These are phyloP conservation scores for Jacaranda copaia DNA, from an alignment of 257 asterid species.

Conservation along the genomic window DNA sequence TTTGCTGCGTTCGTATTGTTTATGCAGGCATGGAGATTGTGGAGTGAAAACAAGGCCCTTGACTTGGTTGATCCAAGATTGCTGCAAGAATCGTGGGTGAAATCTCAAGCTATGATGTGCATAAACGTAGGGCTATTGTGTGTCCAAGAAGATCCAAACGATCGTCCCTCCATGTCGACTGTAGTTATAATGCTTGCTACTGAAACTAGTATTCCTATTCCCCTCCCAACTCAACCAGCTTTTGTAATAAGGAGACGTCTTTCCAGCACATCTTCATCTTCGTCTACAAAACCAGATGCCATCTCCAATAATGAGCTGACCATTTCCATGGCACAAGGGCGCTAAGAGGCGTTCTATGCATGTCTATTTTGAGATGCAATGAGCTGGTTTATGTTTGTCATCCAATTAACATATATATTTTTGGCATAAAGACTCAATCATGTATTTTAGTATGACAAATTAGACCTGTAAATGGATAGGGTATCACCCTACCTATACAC, in stretches of 20 bases:
- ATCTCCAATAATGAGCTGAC: slow-evolving; percentile 31
- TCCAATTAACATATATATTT: background rate
- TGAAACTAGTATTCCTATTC: slow-evolving; percentile 28
- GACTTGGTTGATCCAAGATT: slow-evolving; percentile 31
- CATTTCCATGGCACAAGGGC: slow-evolving; percentile 36
- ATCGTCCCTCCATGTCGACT: slow-evolving; percentile 47
- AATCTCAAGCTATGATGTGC: slow-evolving; percentile 43
- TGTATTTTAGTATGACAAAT: too few species aligned
- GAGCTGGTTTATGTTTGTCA: background rate
- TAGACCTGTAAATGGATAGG: too few species aligned
- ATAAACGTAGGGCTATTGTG: slow-evolving; percentile 47
- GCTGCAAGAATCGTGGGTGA: slow-evolving; percentile 26
- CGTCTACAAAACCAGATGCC: slow-evolving; percentile 36
- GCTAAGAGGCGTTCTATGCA: slow-evolving; percentile 29
- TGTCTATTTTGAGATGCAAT: background rate
- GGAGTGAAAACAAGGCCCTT: slow-evolving; percentile 46
- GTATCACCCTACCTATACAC: too few species aligned
- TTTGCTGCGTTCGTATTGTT: background rate
- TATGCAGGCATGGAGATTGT: slow-evolving; percentile 44
- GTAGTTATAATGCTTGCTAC: slow-evolving; percentile 43
- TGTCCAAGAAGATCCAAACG: slow-evolving; percentile 55
- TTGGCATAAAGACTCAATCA: background rate
- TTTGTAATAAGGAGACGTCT: slow-evolving; percentile 42
- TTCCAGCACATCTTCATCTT: slow-evolving; percentile 33
- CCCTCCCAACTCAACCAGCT: slow-evolving; percentile 40